Percentiles rank a stretch among this genome's conserved stretches.
phyloP scores from a whole-genome alignment of 352 stramenopile genomes.

The Peronospora farinosa region DNA sequence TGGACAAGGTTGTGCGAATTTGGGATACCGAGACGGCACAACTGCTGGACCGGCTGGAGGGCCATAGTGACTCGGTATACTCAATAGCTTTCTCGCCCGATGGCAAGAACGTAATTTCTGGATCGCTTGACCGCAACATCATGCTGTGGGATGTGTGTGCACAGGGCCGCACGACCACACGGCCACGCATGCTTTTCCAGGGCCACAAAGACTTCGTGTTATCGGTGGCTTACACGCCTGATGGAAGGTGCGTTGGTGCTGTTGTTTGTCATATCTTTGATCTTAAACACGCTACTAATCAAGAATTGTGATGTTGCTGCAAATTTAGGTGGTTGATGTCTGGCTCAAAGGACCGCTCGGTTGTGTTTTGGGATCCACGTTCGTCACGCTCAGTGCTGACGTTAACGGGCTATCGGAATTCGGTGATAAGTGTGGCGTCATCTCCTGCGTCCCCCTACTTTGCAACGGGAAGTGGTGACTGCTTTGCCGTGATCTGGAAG shows the following conservation, averaged over 20 bases:
- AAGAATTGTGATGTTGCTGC: conserved; percentile 15
- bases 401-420: conserved; percentile 80
- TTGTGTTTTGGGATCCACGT: conserved; percentile 84
- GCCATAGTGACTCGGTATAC: conserved; percentile 84
- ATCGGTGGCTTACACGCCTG: conserved; percentile 79
- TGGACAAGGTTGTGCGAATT: conserved; percentile 84
- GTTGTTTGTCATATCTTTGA: not conserved
- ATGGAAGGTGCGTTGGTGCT: conserved; percentile 57
- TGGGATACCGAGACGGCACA: conserved; percentile 81
- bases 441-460: conserved; percentile 81
- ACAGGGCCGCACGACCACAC: conserved; percentile 70
- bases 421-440: conserved; percentile 81
- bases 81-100: conserved; percentile 84
- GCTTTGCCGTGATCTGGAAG: conserved; percentile 83
- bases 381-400: conserved; percentile 78
- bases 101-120: conserved; percentile 83
- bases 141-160: conserved; percentile 84
- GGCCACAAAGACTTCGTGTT: conserved; percentile 85
- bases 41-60: conserved; percentile 73
- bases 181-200: conserved; percentile 83
- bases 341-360: conserved; percentile 79
- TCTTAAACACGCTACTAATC: not conserved
- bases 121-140: conserved; percentile 79
- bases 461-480: conserved; percentile 77
- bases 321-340: conserved; percentile 75